phyloP scores from a whole-genome alignment of 495 filamentous ascomycete species.

The Penicillium coffeae region DNA sequence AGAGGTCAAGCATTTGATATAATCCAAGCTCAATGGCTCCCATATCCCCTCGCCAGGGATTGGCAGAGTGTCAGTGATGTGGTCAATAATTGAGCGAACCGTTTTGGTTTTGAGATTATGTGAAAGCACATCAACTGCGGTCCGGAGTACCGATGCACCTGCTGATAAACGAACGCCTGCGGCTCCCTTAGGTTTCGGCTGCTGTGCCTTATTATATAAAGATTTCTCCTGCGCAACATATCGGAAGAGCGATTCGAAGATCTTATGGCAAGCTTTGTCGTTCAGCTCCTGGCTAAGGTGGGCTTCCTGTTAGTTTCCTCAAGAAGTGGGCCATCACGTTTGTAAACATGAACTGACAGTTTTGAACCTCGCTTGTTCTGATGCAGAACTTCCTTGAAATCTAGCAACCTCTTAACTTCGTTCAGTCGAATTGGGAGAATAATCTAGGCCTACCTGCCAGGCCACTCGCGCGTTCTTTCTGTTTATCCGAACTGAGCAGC shows the following conservation, averaged over 20 bases:
- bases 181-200: conserved; percentile 39
- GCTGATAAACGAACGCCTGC: conserved; percentile 56
- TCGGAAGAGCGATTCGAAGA: conserved; percentile 78
- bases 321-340: background rate
- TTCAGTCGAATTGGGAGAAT: background rate
- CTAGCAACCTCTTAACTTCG: conserved; percentile 27
- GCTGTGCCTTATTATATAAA: conserved; percentile 54
- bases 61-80: conserved; percentile 73
- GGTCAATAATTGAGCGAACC: conserved; percentile 70
- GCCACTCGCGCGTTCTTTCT: conserved; percentile 49
- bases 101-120: conserved; percentile 69
- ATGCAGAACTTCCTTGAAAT: conserved; percentile 61
- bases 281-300: conserved; percentile 48
- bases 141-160: conserved; percentile 69
- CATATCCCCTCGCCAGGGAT: conserved; percentile 55
- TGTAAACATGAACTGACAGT: conserved; percentile 41
- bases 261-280: conserved; percentile 74
- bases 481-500: conserved; percentile 50
- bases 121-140: conserved; percentile 64
- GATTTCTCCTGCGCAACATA: conserved; percentile 64
- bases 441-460: conserved; percentile 39
- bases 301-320: background rate
- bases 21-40: conserved; percentile 70
- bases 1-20: conserved; percentile 67
- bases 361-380: conserved; percentile 54